Conservation (phyloP, 768 basidiomycete genomes). For the Phallus indusiatus region DNA sequence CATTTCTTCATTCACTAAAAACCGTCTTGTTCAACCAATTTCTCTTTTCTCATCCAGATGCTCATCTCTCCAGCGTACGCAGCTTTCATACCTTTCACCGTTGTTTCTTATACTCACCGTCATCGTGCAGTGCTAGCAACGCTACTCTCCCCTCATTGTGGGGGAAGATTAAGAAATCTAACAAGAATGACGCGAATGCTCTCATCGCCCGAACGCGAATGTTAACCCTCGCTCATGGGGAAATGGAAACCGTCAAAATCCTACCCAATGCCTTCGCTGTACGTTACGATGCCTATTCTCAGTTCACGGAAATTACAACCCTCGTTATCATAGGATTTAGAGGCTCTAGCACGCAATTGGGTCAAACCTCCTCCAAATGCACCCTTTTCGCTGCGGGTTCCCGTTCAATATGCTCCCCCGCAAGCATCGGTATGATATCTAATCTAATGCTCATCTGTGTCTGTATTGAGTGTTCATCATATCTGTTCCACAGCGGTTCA, state of each 20-base stretch:
- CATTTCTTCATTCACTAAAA: conserved; percentile 5
- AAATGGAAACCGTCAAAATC: conserved; percentile 83
- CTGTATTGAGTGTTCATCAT: neutral
- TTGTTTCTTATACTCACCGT: conserved; percentile 25
- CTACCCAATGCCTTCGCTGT: conserved; percentile 62
- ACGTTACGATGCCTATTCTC: conserved; percentile 18
- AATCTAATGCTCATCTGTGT: neutral
- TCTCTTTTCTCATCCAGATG: conserved; percentile 31
- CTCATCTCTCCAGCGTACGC: conserved; percentile 72
- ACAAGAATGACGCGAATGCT: conserved; percentile 45
- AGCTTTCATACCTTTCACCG: conserved; percentile 19
- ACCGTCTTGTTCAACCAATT: conserved; percentile 7
- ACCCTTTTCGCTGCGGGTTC: conserved; percentile 65
- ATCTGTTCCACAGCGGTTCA: conserved; percentile 31
- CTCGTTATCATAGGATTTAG: conserved; percentile 52
- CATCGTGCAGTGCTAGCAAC: conserved; percentile 47
- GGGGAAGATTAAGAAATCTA: conserved; percentile 52
- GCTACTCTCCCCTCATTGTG: conserved; percentile 39
- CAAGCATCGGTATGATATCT: conserved; percentile 61
- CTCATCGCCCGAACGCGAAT: conserved; percentile 69
- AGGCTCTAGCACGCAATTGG: conserved; percentile 75
- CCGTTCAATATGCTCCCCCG: conserved; percentile 79
- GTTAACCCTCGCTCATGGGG: conserved; percentile 72
- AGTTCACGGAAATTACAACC: conserved; percentile 7
- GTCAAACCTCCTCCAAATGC: conserved; percentile 78